Evolutionary conservation across 495 filamentous ascomycete genomes (phyloP), one percentile per base, ranked within the genome.

Genomic region (Choiromyces venosus): DNA sequence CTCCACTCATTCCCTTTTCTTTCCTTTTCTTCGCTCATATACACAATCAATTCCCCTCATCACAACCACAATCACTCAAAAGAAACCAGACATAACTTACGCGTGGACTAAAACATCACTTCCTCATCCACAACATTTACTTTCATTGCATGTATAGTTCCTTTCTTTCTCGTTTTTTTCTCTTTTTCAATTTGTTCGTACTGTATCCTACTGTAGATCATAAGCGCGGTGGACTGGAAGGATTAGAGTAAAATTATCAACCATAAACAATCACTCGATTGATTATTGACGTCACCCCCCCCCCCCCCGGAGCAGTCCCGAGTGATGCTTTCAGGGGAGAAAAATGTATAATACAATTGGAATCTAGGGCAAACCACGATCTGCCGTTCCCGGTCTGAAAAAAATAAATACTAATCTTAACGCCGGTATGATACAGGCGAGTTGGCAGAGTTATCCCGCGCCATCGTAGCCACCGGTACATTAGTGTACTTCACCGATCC

Each of bases 251-350:
- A 37, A n/a, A 72, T 19, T 9, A 72, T 21, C 0, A 37, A 14
- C 29, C 70, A 73, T 44, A 29, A 2, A 9, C 18, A n/a, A 42
- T 73, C 72, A 65, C 70, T 73, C 70, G 46, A 35, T 6, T 16
- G 42, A 37, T 14, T 36, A 21, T 36, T 5, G n/a, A 18, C 44
- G 35, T 5, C 52, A 39, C 36, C 29, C 2, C 38, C 35, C 18
- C 29, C 33, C 37, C 65, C 6, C 25, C 29, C 33, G 33, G 29
- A 71, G 25, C 35, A 39, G 9, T 29, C 19, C 65, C 6, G 19
- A 46, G 65, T 9, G 42, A 5, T 33, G n/a, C 1, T 40, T 44
- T 16, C 19, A 12, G 33, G 19, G n/a, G n/a, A 3, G 8, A 37
- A 39, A 25, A 25, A 44, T 42, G 44, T 19, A 73, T 52, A 73